Percentiles rank a stretch among this genome's conserved stretches.
These are phyloP conservation scores for Allantophomopsis lycopodina DNA, from an alignment of 2,329 filamentous ascomycete species.

Conservation along the genomic window DNA sequence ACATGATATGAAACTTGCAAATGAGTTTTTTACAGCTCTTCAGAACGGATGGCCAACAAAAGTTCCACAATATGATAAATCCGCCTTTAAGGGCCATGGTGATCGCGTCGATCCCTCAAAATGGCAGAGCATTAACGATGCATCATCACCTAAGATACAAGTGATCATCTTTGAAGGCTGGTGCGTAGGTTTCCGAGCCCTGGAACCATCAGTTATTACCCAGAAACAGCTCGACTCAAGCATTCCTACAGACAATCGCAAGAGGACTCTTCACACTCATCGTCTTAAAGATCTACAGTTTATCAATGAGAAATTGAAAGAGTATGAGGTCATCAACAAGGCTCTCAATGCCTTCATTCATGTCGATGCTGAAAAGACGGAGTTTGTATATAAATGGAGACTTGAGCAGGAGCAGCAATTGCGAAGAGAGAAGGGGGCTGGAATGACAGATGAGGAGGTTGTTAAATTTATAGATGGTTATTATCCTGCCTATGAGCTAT, in stretches of 20 bases:
- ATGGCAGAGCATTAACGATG: constrained; percentile 33
- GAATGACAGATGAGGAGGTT: constrained; percentile 55
- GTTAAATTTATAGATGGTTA: constrained; percentile 49
- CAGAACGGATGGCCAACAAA: constrained; percentile 27
- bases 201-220: constrained; percentile 29
- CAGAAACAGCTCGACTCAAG: constrained; percentile 26
- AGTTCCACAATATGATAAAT: constrained; percentile 57
- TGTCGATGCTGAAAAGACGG: constrained; percentile 45
- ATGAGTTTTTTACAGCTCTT: constrained; percentile 37
- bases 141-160: constrained; percentile 13
- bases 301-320: constrained; percentile 41
- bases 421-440: constrained; percentile 37
- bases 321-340: constrained; percentile 45
- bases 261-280: constrained; percentile 34
- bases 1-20: constrained; percentile 47
- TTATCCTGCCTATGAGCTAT: constrained; percentile 41
- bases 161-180: constrained; percentile 61
- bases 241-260: constrained; percentile 12
- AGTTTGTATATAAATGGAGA: constrained; percentile 55
- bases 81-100: constrained; percentile 45
- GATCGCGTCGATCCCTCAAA: constrained; percentile 37
- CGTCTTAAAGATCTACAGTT: constrained; percentile 38
- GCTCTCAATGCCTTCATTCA: constrained; percentile 50
- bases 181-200: constrained; percentile 54
- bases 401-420: constrained; percentile 49